phyloP scores from a whole-genome alignment of 331 rosid genomes.

The Rosa hybrid region DNA sequence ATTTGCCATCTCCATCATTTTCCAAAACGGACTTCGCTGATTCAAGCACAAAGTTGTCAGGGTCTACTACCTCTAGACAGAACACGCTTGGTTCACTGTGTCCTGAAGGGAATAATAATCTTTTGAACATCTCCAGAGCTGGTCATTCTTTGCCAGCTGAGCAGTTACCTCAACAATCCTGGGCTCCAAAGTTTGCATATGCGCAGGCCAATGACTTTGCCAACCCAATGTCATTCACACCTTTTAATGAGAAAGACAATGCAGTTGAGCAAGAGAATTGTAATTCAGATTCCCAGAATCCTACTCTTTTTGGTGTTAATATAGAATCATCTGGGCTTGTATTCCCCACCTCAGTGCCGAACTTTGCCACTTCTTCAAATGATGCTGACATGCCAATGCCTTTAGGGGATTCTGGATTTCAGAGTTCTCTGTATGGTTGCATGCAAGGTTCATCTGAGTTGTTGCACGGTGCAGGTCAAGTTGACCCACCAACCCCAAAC shows the following conservation, averaged over 20 bases:
- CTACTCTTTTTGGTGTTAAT: constrained; percentile 70
- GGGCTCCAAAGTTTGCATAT: constrained; percentile 54
- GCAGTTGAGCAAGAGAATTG: constrained; percentile 48
- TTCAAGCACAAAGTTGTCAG: constrained; percentile 52
- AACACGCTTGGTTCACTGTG: constrained; percentile 56
- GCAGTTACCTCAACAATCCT: constrained; percentile 64
- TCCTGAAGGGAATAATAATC: constrained; percentile 65
- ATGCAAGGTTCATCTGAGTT: constrained; percentile 70
- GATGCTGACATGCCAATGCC: constrained; percentile 59
- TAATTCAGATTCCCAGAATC: constrained; percentile 58
- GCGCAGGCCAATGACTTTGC: constrained; percentile 52
- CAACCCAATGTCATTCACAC: constrained; percentile 56
- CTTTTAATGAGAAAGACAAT: constrained; percentile 60
- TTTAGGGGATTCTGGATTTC: constrained; percentile 68
- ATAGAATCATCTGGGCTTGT: constrained; percentile 88
- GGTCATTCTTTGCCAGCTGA: constrained; percentile 62
- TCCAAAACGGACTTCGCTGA: constrained; percentile 60
- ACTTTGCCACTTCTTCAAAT: constrained; percentile 48
- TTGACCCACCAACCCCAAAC: constrained; percentile 58
- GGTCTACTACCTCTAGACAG: constrained; percentile 51
- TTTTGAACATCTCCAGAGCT: constrained; percentile 55
- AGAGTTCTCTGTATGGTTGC: constrained; percentile 55
- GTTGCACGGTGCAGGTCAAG: constrained; percentile 63
- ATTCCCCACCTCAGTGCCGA: constrained; percentile 62
- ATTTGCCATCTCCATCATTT: constrained; percentile 63